Evolutionary conservation across 768 basidiomycete species (phyloP).

Genomic region (Brasilioporus rufonigricans): DNA sequence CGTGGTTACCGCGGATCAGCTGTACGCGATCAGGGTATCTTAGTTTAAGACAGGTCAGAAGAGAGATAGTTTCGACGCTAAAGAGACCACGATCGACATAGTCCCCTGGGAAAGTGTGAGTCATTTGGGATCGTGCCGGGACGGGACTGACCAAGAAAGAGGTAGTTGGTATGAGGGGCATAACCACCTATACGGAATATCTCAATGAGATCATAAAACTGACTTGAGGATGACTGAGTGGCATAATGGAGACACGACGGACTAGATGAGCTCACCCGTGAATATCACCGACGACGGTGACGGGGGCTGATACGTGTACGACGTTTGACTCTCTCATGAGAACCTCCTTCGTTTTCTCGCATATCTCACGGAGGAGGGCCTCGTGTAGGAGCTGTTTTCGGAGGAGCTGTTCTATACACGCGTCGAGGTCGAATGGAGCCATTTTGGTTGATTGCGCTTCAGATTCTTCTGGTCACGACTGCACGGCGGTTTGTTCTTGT

Average conservation of each 20-base stretch:
- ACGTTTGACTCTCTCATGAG: conserved; percentile 99
- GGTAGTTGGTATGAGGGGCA: conserved; percentile 95
- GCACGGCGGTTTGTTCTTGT: conserved; percentile 19
- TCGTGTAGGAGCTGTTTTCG: conserved; percentile 94
- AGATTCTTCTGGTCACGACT: conserved; percentile 1
- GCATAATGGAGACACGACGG: conserved; percentile 10
- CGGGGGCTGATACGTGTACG: conserved; percentile 93
- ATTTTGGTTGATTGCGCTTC: conserved; percentile 15
- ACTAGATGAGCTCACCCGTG: conserved; percentile 75
- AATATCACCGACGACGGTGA: conserved; percentile 98
- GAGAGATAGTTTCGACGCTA: conserved; percentile 97
- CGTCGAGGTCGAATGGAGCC: conserved; percentile 89
- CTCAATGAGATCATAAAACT: conserved; percentile 99
- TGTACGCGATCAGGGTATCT: conserved; percentile 97
- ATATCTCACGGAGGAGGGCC: conserved; percentile 94
- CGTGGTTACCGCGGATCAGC: conserved; percentile 96
- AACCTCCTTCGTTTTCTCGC: conserved; percentile 99
- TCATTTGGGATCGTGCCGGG: neutral
- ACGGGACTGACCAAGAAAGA: conserved; percentile 83
- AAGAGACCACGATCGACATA: conserved; percentile 98
- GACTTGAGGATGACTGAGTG: conserved; percentile 58
- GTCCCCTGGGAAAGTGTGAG: conserved; percentile 60
- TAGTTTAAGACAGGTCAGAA: conserved; percentile 94
- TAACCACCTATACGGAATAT: conserved; percentile 99
- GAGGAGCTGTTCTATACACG: conserved; percentile 87